phyloP scores from a whole-genome alignment of 257 asterid species.

The Ophiorrhiza pumila region DNA sequence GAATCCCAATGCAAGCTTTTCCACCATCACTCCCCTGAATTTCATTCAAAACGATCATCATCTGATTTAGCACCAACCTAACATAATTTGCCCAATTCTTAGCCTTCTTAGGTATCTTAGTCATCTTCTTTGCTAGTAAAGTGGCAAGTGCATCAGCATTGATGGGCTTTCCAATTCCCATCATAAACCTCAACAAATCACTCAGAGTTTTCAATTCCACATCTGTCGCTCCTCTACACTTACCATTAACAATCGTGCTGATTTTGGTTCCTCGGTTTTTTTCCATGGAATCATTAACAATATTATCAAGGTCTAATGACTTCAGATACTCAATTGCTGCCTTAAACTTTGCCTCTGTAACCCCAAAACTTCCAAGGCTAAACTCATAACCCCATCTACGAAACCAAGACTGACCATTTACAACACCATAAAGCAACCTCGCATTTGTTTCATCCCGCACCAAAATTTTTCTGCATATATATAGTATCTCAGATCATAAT shows the following conservation, averaged over 20 bases:
- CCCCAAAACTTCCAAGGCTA: conserved; percentile 39
- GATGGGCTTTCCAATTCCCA: conserved; percentile 27
- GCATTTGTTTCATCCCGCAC: conserved; percentile 39
- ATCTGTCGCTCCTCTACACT: conserved; percentile 43
- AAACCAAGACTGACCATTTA: conserved; percentile 52
- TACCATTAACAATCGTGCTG: conserved; percentile 32
- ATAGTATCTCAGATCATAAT: conserved; percentile 2
- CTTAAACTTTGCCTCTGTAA: conserved; percentile 33
- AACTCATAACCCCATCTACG: conserved; percentile 67
- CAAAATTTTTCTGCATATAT: conserved; percentile 62
- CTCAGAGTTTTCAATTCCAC: conserved; percentile 44
- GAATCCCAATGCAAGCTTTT: conserved; percentile 45
- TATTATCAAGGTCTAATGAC: conserved; percentile 41
- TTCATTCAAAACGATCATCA: conserved; percentile 48
- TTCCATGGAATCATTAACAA: conserved; percentile 37
- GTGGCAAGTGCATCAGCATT: conserved; percentile 39
- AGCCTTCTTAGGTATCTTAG: too few relatives aligned
- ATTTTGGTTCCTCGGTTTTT: conserved; percentile 32
- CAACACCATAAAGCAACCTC: conserved; percentile 52
- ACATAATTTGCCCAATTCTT: conserved; percentile 68
- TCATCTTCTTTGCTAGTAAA: conserved; percentile 42
- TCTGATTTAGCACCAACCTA: conserved; percentile 40
- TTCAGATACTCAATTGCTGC: conserved; percentile 40
- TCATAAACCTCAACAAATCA: conserved; percentile 56
- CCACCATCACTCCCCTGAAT: conserved; percentile 27